A percentile compares a stretch with the other conserved stretches of the same genome.
phyloP scores from a whole-genome alignment of 177 flowering plant species.

The Tripterygium wilfordii region DNA sequence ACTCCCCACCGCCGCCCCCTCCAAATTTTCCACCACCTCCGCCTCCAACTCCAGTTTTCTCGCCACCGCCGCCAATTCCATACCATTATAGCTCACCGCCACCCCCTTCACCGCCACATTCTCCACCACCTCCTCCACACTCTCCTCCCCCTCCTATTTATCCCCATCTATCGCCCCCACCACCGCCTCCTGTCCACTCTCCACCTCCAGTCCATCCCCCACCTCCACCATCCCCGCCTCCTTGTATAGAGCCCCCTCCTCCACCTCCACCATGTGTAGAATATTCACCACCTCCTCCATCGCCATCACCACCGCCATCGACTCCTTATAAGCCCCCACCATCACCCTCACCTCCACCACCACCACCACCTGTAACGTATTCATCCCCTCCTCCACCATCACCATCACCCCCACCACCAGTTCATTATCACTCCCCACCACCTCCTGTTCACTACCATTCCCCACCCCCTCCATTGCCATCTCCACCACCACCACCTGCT shows the following conservation, averaged over 20 bases:
- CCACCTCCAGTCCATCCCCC: slow-evolving; percentile 34
- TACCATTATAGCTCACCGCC: slow-evolving; percentile 23
- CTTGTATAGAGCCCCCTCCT: slow-evolving; percentile 52
- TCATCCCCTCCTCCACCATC: slow-evolving; percentile 17
- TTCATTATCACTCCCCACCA: too few relatives aligned
- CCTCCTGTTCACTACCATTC: too few relatives aligned
- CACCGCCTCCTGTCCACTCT: slow-evolving; percentile 14
- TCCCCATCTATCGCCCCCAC: too few relatives aligned
- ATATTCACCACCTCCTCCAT: slow-evolving; percentile 22
- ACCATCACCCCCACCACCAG: too few relatives aligned
- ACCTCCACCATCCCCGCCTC: slow-evolving; percentile 51
- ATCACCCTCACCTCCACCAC: slow-evolving; percentile 24
- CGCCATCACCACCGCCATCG: slow-evolving; percentile 17
- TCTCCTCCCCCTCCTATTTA: slow-evolving; percentile 34
- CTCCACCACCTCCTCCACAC: slow-evolving; percentile 20
- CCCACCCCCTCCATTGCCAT: too few relatives aligned
- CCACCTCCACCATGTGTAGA: slow-evolving; percentile 46
- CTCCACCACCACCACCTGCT: slow-evolving; percentile 18
- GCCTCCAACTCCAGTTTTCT: too few relatives aligned
- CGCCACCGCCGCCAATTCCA: slow-evolving; percentile 21
- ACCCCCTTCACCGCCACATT: slow-evolving; percentile 36
- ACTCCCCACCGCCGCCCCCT: slow-evolving; percentile 22
- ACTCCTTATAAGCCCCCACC: slow-evolving; percentile 18
- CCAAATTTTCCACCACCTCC: slow-evolving; percentile 24
- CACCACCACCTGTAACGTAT: too few relatives aligned